Evolutionary conservation across 768 basidiomycete species (phyloP).

Genomic region (Termitomyces sp.): DNA sequence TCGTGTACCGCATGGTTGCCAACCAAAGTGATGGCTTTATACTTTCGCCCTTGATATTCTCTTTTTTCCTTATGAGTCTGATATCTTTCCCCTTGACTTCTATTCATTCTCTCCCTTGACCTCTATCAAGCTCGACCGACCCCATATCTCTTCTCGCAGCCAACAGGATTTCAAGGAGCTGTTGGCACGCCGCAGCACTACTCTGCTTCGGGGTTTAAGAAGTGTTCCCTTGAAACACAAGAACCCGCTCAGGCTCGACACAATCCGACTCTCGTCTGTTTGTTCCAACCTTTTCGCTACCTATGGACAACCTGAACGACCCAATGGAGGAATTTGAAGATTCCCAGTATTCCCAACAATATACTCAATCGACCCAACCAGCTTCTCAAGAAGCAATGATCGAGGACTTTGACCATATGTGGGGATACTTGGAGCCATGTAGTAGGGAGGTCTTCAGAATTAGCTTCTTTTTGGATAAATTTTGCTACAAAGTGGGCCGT

Average conservation of each 20-base stretch:
- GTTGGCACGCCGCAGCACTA: neutral
- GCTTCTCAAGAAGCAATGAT: constrained; percentile 30
- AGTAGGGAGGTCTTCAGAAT: constrained; percentile 49
- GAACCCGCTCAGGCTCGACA: no score
- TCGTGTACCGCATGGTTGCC: neutral
- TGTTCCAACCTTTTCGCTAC: neutral
- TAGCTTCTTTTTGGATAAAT: constrained; percentile 53
- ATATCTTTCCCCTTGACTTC: no score
- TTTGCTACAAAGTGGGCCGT: constrained; percentile 53
- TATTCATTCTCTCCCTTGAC: neutral
- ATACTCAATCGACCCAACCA: constrained; percentile 42
- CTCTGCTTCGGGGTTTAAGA: neutral
- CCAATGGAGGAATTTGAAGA: constrained; percentile 18
- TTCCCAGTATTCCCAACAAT: neutral
- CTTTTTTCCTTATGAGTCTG: no score
- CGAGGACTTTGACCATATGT: constrained; percentile 41
- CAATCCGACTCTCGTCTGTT: neutral
- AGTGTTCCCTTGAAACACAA: neutral
- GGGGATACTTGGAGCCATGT: constrained; percentile 71
- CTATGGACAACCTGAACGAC: constrained; percentile 6
- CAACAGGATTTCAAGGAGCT: neutral
- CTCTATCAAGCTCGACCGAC: neutral
- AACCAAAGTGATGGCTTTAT: neutral
- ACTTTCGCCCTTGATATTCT: neutral
- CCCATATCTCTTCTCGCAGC: neutral